phyloP scores from a whole-genome alignment of 805 yeast genomes.

The Cyberlindnera mycetangii region DNA sequence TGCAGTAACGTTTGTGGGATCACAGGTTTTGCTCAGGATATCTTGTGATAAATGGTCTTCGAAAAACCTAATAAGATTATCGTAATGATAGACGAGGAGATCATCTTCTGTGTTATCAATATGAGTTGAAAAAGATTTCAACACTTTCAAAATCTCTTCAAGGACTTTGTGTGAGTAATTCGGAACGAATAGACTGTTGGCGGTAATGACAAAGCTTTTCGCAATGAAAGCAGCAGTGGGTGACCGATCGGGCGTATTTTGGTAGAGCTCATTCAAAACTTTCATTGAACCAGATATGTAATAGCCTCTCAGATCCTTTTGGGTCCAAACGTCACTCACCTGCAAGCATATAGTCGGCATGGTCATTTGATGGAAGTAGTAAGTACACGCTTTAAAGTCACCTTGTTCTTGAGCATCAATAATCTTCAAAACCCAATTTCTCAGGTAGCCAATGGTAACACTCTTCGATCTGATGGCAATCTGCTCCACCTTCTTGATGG shows the following conservation, averaged over 20 bases:
- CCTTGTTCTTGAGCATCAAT: slow-evolving; percentile 13
- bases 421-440: slow-evolving; percentile 11
- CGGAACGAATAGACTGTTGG: slow-evolving; percentile 20
- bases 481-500: slow-evolving; percentile 4
- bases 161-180: slow-evolving; percentile 18
- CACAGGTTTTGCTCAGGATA: background rate
- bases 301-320: slow-evolving; percentile 11
- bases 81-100: slow-evolving; percentile 6
- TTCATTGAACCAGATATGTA: slow-evolving; percentile 19
- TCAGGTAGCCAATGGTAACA: slow-evolving; percentile 7
- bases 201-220: slow-evolving; percentile 2
- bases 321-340: slow-evolving; percentile 14
- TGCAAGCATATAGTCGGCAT: slow-evolving; percentile 20
- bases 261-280: slow-evolving; percentile 19
- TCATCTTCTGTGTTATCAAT: slow-evolving; percentile 14
- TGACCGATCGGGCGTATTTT: slow-evolving; percentile 13
- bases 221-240: slow-evolving; percentile 19
- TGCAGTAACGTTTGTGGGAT: slow-evolving; percentile 13
- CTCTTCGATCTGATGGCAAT: slow-evolving; percentile 10
- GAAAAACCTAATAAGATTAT: slow-evolving; percentile 12
- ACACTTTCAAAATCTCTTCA: slow-evolving; percentile 17
- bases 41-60: slow-evolving; percentile 7
- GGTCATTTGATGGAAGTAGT: slow-evolving; percentile 4
- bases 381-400: slow-evolving; percentile 10
- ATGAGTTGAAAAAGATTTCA: slow-evolving; percentile 10